Base-by-base conservation (phyloP, 2,329 filamentous ascomycete species). In the Trichophyton rubrum region DNA sequence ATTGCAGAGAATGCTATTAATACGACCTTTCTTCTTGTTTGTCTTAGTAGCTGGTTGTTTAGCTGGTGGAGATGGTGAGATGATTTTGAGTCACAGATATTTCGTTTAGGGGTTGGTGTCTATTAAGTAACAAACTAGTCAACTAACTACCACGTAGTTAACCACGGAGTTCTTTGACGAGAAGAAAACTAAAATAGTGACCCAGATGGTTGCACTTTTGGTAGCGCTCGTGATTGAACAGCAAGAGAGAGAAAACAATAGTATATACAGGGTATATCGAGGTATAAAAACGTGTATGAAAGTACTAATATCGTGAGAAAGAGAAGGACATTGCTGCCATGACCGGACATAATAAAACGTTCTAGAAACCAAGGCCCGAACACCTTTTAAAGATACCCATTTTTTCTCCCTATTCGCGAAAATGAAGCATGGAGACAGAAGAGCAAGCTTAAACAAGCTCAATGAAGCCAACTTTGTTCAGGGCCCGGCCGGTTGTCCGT, bases 181-280 rank as follows among this genome's bases (percentile, higher is more conserved):
- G 27, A 6, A 6, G 27, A 30, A 30, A 6, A 2, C 27, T 30
- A 7, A 30, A 30, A 6, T 7, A 30, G 27, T 8, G 27, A 30
- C 1, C 27, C 7, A 30, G 27, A 30, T 30, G 27, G 27, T 7
- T 30, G 27, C 5, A 30, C 27, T 30, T 27, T 30, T 30, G 27
- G 6, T 30, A 30, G 27, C 15, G 1, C 17, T 45, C 9, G 41
- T n/a, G 5, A 8, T 20, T 45, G n/a, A 22, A 20, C 41, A 45
- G n/a, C 13, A 41, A 27, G 20, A 3, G 20, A 51, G 47, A 30
- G 20, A 30, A 51, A 30, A 30, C 13, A 53, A 24, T 24, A 53
- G n/a, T 53, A 53, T 53, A 30, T 53, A 53, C 49, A 53, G 49
- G 49, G 49, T 53, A 53, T 53, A 53, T 33, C 49, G 30, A 53